Evolutionary conservation across 805 yeast species (phyloP).

Genomic region (Saccharomyces eubayanus): DNA sequence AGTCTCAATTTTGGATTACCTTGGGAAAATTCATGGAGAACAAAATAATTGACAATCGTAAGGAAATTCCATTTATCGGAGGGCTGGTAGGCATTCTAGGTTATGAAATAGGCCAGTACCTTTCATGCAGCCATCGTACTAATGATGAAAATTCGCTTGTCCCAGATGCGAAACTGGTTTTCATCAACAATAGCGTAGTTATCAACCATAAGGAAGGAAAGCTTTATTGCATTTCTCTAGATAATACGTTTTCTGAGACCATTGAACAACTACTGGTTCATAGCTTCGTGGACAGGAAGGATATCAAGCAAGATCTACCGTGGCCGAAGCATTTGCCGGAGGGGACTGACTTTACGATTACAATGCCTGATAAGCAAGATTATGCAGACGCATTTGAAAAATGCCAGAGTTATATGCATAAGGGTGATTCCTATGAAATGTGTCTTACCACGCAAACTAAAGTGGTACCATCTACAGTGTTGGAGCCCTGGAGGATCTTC

Average conservation of each 20-base stretch:
- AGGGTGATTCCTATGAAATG: slow-evolving; percentile 90
- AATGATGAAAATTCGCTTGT: slow-evolving; percentile 21
- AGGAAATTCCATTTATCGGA: slow-evolving; percentile 72
- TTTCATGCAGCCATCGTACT: slow-evolving; percentile 32
- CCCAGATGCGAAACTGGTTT: slow-evolving; percentile 73
- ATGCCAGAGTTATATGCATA: slow-evolving; percentile 59
- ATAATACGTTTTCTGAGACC: slow-evolving; percentile 29
- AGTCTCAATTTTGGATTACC: slow-evolving; percentile 23
- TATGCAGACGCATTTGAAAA: slow-evolving; percentile 49
- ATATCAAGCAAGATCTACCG: neutral
- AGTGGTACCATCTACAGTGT: slow-evolving; percentile 40
- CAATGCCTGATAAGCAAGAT: slow-evolving; percentile 42
- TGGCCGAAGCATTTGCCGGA: slow-evolving; percentile 16
- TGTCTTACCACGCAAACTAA: slow-evolving; percentile 77
- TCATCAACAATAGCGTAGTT: slow-evolving; percentile 55
- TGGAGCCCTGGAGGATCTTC: slow-evolving; percentile 72
- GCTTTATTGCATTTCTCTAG: slow-evolving; percentile 47
- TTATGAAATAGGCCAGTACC: slow-evolving; percentile 73
- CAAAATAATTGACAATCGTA: slow-evolving; percentile 7
- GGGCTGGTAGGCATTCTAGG: slow-evolving; percentile 82
- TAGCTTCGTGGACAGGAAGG: slow-evolving; percentile 1
- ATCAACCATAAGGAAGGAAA: slow-evolving; percentile 40
- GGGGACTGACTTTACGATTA: slow-evolving; percentile 25
- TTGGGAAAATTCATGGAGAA: slow-evolving; percentile 23
- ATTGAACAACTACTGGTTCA: slow-evolving; percentile 1